Base-by-base conservation (phyloP, 805 yeast genomes). In the Blastobotrys attinorum region DNA sequence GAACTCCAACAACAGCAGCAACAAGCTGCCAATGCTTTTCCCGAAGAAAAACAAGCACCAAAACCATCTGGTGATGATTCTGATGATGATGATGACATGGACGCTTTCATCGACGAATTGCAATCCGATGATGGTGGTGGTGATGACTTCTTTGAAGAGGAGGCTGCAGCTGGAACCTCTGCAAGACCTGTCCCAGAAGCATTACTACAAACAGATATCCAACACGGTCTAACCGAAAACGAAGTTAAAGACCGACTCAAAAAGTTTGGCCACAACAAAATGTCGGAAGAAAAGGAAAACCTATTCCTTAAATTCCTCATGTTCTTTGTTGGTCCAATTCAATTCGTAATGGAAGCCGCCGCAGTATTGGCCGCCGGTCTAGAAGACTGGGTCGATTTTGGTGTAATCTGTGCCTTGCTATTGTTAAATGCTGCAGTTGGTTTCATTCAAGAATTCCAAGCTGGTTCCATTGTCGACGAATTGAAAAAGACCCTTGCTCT, bases 311-410 rank as follows among this genome's bases (percentile, higher is more conserved):
- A 86, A 75, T 85, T 87, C 66, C 62, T 81, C 60, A 76, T 77
- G 83, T 86, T 85, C 77, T 86, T 86, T 69, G 82, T 86, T 54
- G 96, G 96, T 72, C 96, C 96, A 56, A 86, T 86, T 66, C 96
- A 87, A 73, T 86, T 87, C 80, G 95, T 86, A 64, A 86, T 86
- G 96, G 95, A 86, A 53, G 94, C 90, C 62, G 96, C 96, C 62
- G 95, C 96, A 58, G 77, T 86, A 54, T 73, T 86, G 67, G 95
- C 96, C 63, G 95, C 95, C 55, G 96, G 95, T 81, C 76, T 86
- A 60, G 86, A 86, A 73, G 96, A 89, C 74, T 88, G 96, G 96
- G 96, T 88, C 63, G 96, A 88, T 78, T 88, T 88, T 75, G 96
- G 97, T 79, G 97, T 88, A 66, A 88, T 88, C 65, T 79, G 85